These are phyloP conservation scores for Collybiopsis confluens DNA, from an alignment of 768 basidiomycete species.

Conservation along the genomic window DNA sequence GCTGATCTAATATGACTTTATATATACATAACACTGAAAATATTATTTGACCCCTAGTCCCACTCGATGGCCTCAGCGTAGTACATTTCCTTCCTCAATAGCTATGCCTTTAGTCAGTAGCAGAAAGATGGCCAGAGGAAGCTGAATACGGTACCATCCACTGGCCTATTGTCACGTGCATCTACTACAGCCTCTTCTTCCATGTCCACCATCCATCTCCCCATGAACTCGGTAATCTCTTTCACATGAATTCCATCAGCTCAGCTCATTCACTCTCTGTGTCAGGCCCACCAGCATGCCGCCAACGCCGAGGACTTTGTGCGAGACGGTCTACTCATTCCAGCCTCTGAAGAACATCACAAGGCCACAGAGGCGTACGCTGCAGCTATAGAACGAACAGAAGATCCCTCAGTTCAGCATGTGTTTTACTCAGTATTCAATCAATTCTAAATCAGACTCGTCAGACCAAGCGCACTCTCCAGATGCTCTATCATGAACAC, in stretches of 20 bases:
- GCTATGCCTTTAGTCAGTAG: too few species aligned
- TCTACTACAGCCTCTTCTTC: neutral
- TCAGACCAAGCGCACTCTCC: constrained; percentile 74
- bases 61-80: too few species aligned
- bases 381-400: constrained; percentile 68
- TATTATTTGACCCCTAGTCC: too few species aligned
- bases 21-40: too few species aligned
- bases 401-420: constrained; percentile 61
- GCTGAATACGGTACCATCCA: too few species aligned
- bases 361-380: constrained; percentile 76
- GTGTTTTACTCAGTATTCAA: constrained; percentile 8
- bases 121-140: too few species aligned
- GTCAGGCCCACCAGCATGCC: constrained; percentile 78
- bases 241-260: neutral
- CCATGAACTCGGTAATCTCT: constrained; percentile 45
- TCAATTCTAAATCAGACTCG: constrained; percentile 8
- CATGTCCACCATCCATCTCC: constrained; percentile 37
- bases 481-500: constrained; percentile 74
- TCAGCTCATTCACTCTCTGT: too few species aligned
- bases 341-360: constrained; percentile 68
- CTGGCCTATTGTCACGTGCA: too few species aligned
- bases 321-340: constrained; percentile 62
- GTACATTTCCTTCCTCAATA: too few species aligned
- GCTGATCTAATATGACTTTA: too few species aligned
- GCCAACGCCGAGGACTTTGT: constrained; percentile 74